Conservation (phyloP, 139 green algal genomes). For the Coelastrella sp. region DNA sequence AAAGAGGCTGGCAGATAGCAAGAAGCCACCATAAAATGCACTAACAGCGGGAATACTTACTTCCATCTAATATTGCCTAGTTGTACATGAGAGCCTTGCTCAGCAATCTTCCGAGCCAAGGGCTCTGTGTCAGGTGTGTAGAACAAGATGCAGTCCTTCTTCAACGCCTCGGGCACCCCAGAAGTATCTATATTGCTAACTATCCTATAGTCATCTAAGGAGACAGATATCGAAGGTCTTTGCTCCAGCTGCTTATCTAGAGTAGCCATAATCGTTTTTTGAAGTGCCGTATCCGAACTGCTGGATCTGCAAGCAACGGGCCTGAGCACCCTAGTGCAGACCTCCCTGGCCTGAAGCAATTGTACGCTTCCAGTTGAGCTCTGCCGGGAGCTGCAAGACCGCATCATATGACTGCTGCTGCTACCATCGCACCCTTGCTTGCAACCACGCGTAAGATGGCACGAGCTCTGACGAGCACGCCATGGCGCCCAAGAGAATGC, state of each 20-base stretch:
- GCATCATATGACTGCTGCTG: constrained; percentile 15
- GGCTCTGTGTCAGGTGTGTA: constrained; percentile 87
- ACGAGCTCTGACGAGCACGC: background rate
- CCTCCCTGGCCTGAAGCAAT: background rate
- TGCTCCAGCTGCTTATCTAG: background rate
- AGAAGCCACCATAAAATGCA: no score
- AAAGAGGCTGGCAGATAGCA: no score
- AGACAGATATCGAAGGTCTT: background rate
- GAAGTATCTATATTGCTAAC: constrained; percentile 47
- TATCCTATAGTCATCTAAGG: constrained; percentile 67
- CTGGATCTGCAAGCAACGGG: background rate
- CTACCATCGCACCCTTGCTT: background rate
- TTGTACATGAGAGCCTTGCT: constrained; percentile 73
- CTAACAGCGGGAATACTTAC: constrained; percentile 51
- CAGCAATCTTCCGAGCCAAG: constrained; percentile 85
- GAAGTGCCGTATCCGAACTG: background rate
- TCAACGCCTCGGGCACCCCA: constrained; percentile 53
- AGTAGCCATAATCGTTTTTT: constrained; percentile 22
- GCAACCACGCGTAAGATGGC: background rate
- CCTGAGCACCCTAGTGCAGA: background rate
- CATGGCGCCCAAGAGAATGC: background rate
- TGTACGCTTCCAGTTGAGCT: background rate
- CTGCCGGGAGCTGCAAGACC: background rate
- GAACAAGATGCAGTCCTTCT: constrained; percentile 92
- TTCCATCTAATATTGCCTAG: constrained; percentile 91